phyloP scores from a whole-genome alignment of 805 yeast species.

The Zygosaccharomyces rouxii region DNA sequence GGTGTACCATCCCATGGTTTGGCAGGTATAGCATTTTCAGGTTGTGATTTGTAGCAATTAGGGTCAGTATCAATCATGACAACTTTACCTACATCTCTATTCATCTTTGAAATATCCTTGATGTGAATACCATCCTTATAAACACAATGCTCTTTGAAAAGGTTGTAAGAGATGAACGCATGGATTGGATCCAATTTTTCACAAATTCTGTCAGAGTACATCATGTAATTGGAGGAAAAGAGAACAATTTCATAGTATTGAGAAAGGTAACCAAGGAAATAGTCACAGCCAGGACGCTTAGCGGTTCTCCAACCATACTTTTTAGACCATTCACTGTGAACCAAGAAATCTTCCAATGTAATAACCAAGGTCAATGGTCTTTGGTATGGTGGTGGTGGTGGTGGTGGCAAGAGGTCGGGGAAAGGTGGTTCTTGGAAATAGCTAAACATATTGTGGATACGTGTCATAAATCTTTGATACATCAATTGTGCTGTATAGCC shows the following conservation, averaged over 20 bases:
- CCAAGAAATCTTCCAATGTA: conserved; percentile 81
- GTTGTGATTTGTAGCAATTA: conserved; percentile 72
- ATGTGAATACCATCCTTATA: conserved; percentile 84
- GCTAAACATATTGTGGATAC: conserved; percentile 71
- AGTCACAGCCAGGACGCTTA: conserved; percentile 97
- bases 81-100: conserved; percentile 83
- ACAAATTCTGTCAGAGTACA: conserved; percentile 78
- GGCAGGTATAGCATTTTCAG: conserved; percentile 87
- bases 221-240: conserved; percentile 79
- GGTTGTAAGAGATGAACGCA: conserved; percentile 79
- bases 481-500: conserved; percentile 66
- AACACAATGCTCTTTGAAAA: conserved; percentile 82
- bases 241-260: conserved; percentile 95
- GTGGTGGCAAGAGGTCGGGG: conserved; percentile 87
- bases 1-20: conserved; percentile 82
- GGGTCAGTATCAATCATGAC: conserved; percentile 74
- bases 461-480: conserved; percentile 62
- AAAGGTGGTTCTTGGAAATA: conserved; percentile 91
- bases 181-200: conserved; percentile 90
- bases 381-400: conserved; percentile 85
- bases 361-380: conserved; percentile 88
- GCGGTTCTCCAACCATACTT: conserved; percentile 97
- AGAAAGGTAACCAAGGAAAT: conserved; percentile 88
- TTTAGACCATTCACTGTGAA: conserved; percentile 89
- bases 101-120: conserved; percentile 84